Percentiles rank a stretch among this genome's conserved stretches.
Evolutionary conservation across 108 stramenopile genomes (phyloP).

Genomic region (Skeletonema costatum): DNA sequence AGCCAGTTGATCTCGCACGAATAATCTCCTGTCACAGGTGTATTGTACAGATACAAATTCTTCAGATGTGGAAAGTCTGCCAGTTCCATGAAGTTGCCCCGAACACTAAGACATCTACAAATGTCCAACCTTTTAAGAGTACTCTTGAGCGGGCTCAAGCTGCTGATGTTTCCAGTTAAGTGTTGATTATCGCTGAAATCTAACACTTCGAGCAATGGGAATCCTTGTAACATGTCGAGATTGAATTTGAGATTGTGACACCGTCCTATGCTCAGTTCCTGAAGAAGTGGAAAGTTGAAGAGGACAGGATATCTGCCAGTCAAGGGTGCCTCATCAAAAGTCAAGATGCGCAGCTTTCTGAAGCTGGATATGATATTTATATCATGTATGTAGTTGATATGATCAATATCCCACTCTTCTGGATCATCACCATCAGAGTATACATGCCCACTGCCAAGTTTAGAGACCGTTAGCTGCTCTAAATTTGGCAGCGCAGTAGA

Average conservation of each 20-base stretch:
- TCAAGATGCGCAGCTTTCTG: background rate
- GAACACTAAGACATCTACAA: no score
- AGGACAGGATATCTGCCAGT: constrained; percentile 2
- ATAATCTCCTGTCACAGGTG: background rate
- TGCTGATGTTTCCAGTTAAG: background rate
- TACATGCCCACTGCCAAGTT: background rate
- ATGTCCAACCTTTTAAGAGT: background rate
- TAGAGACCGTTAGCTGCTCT: background rate
- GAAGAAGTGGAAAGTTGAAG: background rate
- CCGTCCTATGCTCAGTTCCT: background rate
- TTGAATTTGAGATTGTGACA: background rate
- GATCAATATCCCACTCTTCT: background rate
- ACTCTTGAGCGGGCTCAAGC: background rate
- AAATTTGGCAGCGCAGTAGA: background rate
- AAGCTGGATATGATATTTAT: background rate
- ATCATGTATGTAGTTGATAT: background rate
- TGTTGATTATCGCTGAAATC: background rate
- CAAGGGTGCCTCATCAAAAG: background rate
- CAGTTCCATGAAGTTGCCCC: no score
- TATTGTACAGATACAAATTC: no score
- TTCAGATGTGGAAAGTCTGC: no score
- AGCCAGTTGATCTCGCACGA: background rate
- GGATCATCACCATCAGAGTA: background rate
- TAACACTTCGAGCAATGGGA: background rate
- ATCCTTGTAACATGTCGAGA: background rate